phyloP scores from a whole-genome alignment of 495 filamentous ascomycete genomes.

The Aspergillus wentii region DNA sequence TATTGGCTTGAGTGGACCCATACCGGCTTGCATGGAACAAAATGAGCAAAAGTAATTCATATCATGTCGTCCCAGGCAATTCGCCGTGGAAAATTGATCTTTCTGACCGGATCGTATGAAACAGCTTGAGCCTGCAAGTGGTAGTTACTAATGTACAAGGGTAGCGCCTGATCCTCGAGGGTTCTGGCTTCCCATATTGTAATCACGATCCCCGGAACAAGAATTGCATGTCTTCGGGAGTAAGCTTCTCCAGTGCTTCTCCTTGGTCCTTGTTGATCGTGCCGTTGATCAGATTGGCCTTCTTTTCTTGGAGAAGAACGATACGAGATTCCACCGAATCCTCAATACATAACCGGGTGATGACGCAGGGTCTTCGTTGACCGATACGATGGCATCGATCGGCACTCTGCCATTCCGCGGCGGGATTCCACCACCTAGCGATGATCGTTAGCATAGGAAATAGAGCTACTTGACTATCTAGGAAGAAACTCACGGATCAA shows the following conservation, averaged over 20 bases:
- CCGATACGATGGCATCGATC: conserved; percentile 97
- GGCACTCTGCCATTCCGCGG: conserved; percentile 94
- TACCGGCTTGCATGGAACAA: too few species aligned
- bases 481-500: conserved; percentile 70
- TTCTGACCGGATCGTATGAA: too few species aligned
- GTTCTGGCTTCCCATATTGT: background rate
- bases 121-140: too few species aligned
- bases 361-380: conserved; percentile 87
- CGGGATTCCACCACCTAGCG: conserved; percentile 89
- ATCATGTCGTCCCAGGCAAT: too few species aligned
- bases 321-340: conserved; percentile 94
- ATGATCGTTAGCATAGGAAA: conserved; percentile 13
- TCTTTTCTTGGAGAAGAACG: conserved; percentile 94
- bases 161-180: too few species aligned
- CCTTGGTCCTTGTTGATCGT: conserved; percentile 89
- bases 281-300: conserved; percentile 90
- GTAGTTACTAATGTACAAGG: too few species aligned
- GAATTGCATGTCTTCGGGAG: conserved; percentile 90
- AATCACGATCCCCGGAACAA: conserved; percentile 68
- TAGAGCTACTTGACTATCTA: background rate
- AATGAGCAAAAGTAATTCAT: too few species aligned
- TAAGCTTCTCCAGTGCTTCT: conserved; percentile 78
- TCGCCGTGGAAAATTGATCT: too few species aligned
- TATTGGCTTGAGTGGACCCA: too few species aligned
- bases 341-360: conserved; percentile 90